Conservation (phyloP, 164 flowering plant species). For the Cinnamomum micranthum region DNA sequence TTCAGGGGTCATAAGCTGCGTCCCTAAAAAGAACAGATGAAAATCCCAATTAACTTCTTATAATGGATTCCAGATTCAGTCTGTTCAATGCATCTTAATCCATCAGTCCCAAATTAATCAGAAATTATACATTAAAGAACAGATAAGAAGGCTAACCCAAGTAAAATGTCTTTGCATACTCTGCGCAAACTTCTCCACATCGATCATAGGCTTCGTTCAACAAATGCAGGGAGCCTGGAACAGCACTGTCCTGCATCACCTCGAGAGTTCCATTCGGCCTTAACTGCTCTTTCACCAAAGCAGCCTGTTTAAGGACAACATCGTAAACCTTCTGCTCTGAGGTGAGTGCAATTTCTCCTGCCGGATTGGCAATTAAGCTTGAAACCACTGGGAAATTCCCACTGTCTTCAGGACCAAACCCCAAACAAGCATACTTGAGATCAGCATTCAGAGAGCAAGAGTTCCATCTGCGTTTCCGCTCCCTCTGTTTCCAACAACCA, state of each 20-base stretch:
- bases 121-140: not conserved
- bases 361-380: conserved; percentile 47
- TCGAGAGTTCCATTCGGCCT: conserved; percentile 30
- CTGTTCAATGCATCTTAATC: not conserved
- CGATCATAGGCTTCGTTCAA: conserved; percentile 80
- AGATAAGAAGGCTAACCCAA: conserved; percentile 49
- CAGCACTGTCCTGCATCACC: conserved; percentile 47
- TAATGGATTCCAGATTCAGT: not conserved
- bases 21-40: conserved; percentile 41
- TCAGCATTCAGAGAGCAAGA: conserved; percentile 23
- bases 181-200: conserved; percentile 88
- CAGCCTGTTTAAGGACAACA: conserved; percentile 88
- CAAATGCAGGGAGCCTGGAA: conserved; percentile 50
- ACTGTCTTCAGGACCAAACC: conserved; percentile 14
- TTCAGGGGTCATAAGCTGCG: conserved; percentile 83
- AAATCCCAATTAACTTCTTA: not conserved
- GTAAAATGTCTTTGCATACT: conserved; percentile 94
- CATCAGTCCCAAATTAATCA: not conserved
- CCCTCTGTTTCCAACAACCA: conserved; percentile 20
- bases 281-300: conserved; percentile 50
- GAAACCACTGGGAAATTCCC: conserved; percentile 29
- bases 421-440: conserved; percentile 26
- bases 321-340: conserved; percentile 73
- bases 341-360: conserved; percentile 49
- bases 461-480: conserved; percentile 25